phyloP scores from a whole-genome alignment of 2,329 filamentous ascomycete genomes.

The Pyricularia pennisetigena region DNA sequence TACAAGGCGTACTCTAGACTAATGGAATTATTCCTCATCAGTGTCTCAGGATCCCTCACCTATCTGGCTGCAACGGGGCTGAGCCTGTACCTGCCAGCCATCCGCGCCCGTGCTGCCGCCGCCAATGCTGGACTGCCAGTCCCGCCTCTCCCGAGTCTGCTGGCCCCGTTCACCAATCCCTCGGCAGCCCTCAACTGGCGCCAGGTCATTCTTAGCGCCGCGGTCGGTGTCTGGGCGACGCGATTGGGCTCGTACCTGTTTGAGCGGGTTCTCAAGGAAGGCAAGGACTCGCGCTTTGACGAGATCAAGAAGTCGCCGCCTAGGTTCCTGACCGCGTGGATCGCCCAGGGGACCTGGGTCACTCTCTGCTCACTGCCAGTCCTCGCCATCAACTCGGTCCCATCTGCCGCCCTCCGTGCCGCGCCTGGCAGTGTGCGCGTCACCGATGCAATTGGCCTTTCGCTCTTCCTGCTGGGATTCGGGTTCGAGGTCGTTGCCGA shows the following conservation, averaged over 20 bases:
- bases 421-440: slow-evolving; percentile 24
- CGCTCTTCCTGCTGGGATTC: slow-evolving; percentile 49
- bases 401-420: slow-evolving; percentile 38
- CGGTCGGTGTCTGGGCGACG: slow-evolving; percentile 46
- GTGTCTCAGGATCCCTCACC: slow-evolving; percentile 51
- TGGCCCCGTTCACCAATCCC: slow-evolving; percentile 30
- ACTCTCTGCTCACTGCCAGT: slow-evolving; percentile 57
- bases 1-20: background rate
- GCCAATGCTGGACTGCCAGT: slow-evolving; percentile 18
- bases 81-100: slow-evolving; percentile 49
- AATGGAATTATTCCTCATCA: background rate
- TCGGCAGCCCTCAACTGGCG: slow-evolving; percentile 49
- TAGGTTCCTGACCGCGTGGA: slow-evolving; percentile 26
- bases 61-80: slow-evolving; percentile 55
- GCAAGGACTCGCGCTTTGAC: slow-evolving; percentile 44
- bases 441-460: slow-evolving; percentile 29
- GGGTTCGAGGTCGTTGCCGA: slow-evolving; percentile 53
- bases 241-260: slow-evolving; percentile 56
- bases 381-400: slow-evolving; percentile 52
- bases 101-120: slow-evolving; percentile 42
- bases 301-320: slow-evolving; percentile 24
- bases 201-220: slow-evolving; percentile 28
- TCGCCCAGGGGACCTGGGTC: slow-evolving; percentile 57
- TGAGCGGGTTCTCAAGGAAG: slow-evolving; percentile 46
- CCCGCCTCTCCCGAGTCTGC: slow-evolving; percentile 30